Conservation (phyloP, 345 rosid species). For the Toxicodendron radicans region DNA sequence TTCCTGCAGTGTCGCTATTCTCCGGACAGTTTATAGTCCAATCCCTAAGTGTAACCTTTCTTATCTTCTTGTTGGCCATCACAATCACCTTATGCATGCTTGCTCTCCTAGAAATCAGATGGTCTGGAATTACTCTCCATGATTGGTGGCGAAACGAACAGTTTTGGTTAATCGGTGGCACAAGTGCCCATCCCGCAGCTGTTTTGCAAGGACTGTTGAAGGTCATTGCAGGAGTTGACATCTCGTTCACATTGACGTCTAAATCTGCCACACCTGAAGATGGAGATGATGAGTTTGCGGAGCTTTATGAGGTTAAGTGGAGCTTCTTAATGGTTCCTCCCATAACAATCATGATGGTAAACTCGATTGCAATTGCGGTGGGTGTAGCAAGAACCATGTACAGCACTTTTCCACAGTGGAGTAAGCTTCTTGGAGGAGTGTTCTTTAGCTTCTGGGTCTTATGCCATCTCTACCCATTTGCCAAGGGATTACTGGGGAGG, state of each 20-base stretch:
- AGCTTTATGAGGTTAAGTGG: slow-evolving; percentile 62
- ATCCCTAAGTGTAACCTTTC: slow-evolving; percentile 50
- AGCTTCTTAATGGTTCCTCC: slow-evolving; percentile 77
- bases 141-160: slow-evolving; percentile 91
- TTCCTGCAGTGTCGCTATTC: slow-evolving; percentile 68
- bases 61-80: slow-evolving; percentile 56
- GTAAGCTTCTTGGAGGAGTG: slow-evolving; percentile 79
- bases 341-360: slow-evolving; percentile 65
- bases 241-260: slow-evolving; percentile 71
- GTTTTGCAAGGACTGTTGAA: slow-evolving; percentile 71
- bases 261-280: slow-evolving; percentile 67
- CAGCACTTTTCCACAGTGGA: slow-evolving; percentile 71
- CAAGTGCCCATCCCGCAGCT: slow-evolving; percentile 83
- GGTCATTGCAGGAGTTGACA: slow-evolving; percentile 75
- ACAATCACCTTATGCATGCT: slow-evolving; percentile 61
- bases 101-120: slow-evolving; percentile 68
- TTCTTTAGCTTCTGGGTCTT: slow-evolving; percentile 85
- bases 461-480: slow-evolving; percentile 74
- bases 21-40: slow-evolving; percentile 77
- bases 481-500: slow-evolving; percentile 84
- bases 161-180: slow-evolving; percentile 83
- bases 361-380: slow-evolving; percentile 55
- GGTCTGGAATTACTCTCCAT: slow-evolving; percentile 79
- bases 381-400: slow-evolving; percentile 65
- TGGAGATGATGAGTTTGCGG: slow-evolving; percentile 67